Evolutionary conservation across 176 grass and related monocot species (phyloP).

Genomic region (Miscanthus lutarioriparius): DNA sequence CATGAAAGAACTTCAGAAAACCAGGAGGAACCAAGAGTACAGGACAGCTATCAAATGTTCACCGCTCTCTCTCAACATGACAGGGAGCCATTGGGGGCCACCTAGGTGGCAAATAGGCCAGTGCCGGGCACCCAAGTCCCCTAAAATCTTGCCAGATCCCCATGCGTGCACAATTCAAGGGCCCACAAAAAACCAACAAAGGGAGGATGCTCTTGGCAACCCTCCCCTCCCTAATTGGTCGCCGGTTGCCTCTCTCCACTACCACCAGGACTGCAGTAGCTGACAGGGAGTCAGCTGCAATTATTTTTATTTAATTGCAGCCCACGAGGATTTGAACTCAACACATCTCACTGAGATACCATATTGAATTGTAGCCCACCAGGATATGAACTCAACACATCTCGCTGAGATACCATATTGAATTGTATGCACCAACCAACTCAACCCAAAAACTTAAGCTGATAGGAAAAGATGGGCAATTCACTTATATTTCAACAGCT

Average conservation of each 20-base stretch:
- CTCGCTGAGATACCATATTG: too few species aligned
- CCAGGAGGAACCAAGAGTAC: not conserved
- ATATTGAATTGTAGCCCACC: too few species aligned
- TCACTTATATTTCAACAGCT: too few species aligned
- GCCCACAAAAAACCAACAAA: not conserved
- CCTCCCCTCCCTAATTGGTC: not conserved
- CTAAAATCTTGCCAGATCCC: not conserved
- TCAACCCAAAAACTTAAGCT: too few species aligned
- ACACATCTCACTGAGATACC: too few species aligned
- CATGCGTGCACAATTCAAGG: not conserved
- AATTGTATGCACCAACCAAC: too few species aligned
- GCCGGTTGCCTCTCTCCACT: not conserved
- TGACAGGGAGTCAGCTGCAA: not conserved
- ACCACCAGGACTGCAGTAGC: not conserved
- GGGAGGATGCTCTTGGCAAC: not conserved
- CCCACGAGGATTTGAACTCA: too few species aligned
- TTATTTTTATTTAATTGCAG: not conserved
- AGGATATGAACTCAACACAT: too few species aligned
- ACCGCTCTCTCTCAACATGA: not conserved
- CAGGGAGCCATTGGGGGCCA: not conserved
- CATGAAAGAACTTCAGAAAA: slow-evolving; percentile 13
- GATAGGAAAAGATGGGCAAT: too few species aligned
- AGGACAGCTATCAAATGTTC: not conserved
- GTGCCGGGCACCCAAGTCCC: not conserved
- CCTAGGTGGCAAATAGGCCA: not conserved